phyloP scores from a whole-genome alignment of 768 basidiomycete genomes.

The Leccinum subtestaceum region DNA sequence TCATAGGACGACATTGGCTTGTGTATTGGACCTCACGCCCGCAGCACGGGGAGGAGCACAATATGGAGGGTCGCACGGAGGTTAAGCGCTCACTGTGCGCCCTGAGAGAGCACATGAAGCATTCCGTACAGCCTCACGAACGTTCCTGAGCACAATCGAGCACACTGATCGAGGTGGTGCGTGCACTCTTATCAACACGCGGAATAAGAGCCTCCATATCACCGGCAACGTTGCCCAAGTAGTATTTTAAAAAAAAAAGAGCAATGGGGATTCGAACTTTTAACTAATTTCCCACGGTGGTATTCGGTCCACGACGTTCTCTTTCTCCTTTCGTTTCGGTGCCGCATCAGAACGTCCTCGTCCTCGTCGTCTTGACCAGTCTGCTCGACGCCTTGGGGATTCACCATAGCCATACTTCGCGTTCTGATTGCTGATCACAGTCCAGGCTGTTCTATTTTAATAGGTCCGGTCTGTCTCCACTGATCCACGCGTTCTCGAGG shows the following conservation, averaged over 20 bases:
- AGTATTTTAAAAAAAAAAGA: neutral
- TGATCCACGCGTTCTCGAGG: slow-evolving; percentile 13
- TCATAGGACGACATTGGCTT: slow-evolving; percentile 37
- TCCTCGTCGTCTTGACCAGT: neutral
- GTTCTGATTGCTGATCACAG: slow-evolving; percentile 4
- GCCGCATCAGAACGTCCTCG: neutral
- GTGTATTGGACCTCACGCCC: neutral
- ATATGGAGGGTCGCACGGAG: slow-evolving; percentile 5
- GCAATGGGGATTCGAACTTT: neutral
- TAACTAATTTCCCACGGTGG: slow-evolving; percentile 15
- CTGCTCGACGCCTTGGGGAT: slow-evolving; percentile 2
- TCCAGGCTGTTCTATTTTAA: slow-evolving; percentile 2
- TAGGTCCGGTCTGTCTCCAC: slow-evolving; percentile 6
- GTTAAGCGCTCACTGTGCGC: slow-evolving; percentile 18
- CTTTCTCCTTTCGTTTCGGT: slow-evolving; percentile 2
- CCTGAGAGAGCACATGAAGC: neutral
- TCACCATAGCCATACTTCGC: neutral
- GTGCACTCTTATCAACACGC: neutral
- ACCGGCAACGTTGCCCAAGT: neutral
- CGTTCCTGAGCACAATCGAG: slow-evolving; percentile 20
- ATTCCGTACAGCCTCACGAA: slow-evolving; percentile 25
- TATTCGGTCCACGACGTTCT: neutral
- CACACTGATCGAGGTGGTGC: neutral
- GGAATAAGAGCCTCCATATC: neutral
- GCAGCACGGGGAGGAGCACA: neutral